Conservation (phyloP, 106 monocot species). For the Chionographis japonica region DNA sequence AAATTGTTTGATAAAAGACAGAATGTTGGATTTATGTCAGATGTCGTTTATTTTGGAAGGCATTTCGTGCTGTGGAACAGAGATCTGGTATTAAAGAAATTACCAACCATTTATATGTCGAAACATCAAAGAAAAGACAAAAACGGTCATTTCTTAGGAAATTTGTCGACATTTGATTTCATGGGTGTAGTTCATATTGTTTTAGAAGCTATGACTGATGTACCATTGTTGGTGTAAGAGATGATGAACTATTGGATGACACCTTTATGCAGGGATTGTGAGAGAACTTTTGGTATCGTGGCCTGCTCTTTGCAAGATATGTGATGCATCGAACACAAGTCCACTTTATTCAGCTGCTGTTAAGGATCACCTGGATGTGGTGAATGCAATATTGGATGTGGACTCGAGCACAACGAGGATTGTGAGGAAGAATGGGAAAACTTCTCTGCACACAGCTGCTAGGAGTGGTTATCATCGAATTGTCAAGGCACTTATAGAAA, state of each 20-base stretch:
- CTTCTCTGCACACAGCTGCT: conserved; percentile 72
- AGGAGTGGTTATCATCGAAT: conserved; percentile 63
- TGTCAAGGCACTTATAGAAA: conserved; percentile 64
- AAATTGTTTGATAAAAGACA: too few relatives aligned
- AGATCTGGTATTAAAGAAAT: too few relatives aligned
- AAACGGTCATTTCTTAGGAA: too few relatives aligned
- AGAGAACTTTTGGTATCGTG: conserved; percentile 65
- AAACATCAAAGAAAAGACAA: too few relatives aligned
- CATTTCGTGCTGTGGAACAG: too few relatives aligned
- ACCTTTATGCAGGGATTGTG: conserved; percentile 49
- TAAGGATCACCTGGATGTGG: conserved; percentile 74
- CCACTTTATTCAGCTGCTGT: conserved; percentile 88
- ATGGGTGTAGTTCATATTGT: too few relatives aligned
- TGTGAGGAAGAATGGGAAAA: conserved; percentile 94
- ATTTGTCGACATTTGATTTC: too few relatives aligned
- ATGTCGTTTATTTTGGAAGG: too few relatives aligned
- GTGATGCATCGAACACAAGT: conserved; percentile 82
- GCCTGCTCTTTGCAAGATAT: conserved; percentile 67
- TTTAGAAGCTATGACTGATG: too few relatives aligned
- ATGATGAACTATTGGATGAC: background rate
- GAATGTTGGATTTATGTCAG: too few relatives aligned
- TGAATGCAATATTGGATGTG: conserved; percentile 81
- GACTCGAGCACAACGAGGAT: conserved; percentile 55
- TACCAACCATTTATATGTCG: too few relatives aligned
- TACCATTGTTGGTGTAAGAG: too few relatives aligned